Base-by-base conservation (phyloP, 257 asterid species). In the Petunia secreta region DNA sequence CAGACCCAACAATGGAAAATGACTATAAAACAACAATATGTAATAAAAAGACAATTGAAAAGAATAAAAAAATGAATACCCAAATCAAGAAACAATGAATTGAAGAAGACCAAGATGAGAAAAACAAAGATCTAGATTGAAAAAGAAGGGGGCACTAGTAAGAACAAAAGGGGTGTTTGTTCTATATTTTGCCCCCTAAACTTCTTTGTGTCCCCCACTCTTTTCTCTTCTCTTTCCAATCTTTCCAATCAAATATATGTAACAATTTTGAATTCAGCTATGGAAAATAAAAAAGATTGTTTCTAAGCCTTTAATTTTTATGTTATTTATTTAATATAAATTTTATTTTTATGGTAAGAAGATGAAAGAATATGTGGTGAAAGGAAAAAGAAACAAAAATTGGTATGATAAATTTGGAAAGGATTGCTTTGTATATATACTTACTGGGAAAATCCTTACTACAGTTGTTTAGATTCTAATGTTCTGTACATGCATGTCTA, bases 181-280 rank as follows among this genome's bases (percentile, higher is more conserved):
- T 75, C 80, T 81, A 81, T 81, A 63, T 54, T 67, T 40, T 66
- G 46, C 82, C 82, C 81, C 82, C 77, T 62, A 79, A 63, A 25
- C 25, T 25, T 25, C 81, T 78, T 68, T 78, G 41, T 78, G 50
- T 78, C 63, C 48, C 48, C 79, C 67, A 50, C 80, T 74, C 67
- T 81, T 75, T 78, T 81, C 63, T 52, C 68, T 40, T 76, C 78
- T 67, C 60, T 68, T 81, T 81, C 80, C 84, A 64, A 75, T 62
- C 75, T 81, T 79, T 66, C 66, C 77, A 66, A 79, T 75, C 64
- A 58, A 69, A 25, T 25, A 25, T 69, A 67, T 64, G 41, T 34
- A 78, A 40, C 50, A 43, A 37, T 57, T 34, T 37, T 65, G 43
- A 37, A 59, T 53, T 41, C 48, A 52, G 62, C 38, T 48, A 64